Conservation (phyloP, 1,284 basidiomycete species). For the Ustilago tritici region DNA sequence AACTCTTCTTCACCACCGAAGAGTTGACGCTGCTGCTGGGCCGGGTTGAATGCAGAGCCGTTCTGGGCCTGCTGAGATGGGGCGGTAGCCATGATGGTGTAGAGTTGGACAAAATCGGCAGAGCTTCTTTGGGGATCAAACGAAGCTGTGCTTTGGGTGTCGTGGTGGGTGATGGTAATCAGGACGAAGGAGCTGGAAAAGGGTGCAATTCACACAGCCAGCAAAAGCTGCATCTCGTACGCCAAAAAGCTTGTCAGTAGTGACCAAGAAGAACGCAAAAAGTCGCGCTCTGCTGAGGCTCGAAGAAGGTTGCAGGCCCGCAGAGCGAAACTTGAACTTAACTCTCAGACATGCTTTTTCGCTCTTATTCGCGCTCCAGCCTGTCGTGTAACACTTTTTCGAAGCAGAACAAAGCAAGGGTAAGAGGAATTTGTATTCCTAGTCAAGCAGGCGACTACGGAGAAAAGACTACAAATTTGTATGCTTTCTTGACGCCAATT, state of each 20-base stretch:
- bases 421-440: slow-evolving; percentile 3
- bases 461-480: neutral
- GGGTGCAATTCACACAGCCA: slow-evolving; percentile 7
- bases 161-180: slow-evolving; percentile 9
- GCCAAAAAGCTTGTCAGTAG: neutral
- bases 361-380: slow-evolving; percentile 5
- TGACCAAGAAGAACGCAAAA: slow-evolving; percentile 3
- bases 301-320: neutral
- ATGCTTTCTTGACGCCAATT: neutral
- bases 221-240: neutral
- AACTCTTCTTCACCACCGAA: slow-evolving; percentile 58
- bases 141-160: slow-evolving; percentile 28
- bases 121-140: slow-evolving; percentile 39
- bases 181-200: neutral
- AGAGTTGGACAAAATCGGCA: slow-evolving; percentile 10
- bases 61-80: slow-evolving; percentile 42
- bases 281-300: neutral
- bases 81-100: slow-evolving; percentile 37
- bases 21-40: slow-evolving; percentile 52
- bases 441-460: slow-evolving; percentile 1
- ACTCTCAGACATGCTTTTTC: neutral
- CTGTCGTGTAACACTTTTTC: slow-evolving; percentile 16
- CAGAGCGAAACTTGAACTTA: neutral
- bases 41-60: slow-evolving; percentile 29
- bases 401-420: slow-evolving; percentile 1